A percentile compares a stretch with the other conserved stretches of the same genome.
phyloP scores from a whole-genome alignment of 495 filamentous ascomycete species.

The Podospora sp. region DNA sequence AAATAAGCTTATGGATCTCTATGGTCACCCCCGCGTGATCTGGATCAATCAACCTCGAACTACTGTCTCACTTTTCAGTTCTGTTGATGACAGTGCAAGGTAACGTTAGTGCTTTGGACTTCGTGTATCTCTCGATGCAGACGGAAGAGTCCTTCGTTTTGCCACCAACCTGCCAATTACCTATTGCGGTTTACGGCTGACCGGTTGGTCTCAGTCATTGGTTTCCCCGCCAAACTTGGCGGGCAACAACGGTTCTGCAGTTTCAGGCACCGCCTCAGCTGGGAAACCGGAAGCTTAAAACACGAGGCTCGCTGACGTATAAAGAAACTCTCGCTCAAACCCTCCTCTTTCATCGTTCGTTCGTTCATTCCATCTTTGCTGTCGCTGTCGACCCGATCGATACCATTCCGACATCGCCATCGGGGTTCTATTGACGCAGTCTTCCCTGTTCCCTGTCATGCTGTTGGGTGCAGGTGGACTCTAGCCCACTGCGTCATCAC shows the following conservation, averaged over 20 bases:
- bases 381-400: not conserved
- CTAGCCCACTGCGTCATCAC: slow-evolving; percentile 21
- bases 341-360: not conserved
- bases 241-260: not conserved
- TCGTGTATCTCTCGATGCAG: too few species aligned
- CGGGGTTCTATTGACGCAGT: not conserved
- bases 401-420: slow-evolving; percentile 1
- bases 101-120: too few species aligned
- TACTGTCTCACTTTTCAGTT: not conserved
- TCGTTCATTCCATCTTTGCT: not conserved
- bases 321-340: not conserved
- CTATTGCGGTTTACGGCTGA: not conserved
- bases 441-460: slow-evolving; percentile 22
- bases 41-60: not conserved
- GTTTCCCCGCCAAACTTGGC: not conserved
- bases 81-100: not conserved
- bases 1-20: not conserved
- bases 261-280: not conserved
- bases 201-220: not conserved
- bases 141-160: too few species aligned
- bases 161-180: not conserved
- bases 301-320: not conserved
- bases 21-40: not conserved
- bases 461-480: slow-evolving; percentile 16
- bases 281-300: not conserved